Evolutionary conservation across 129 eudicot species (phyloP).

Genomic region (Heracleum sosnowskyi): DNA sequence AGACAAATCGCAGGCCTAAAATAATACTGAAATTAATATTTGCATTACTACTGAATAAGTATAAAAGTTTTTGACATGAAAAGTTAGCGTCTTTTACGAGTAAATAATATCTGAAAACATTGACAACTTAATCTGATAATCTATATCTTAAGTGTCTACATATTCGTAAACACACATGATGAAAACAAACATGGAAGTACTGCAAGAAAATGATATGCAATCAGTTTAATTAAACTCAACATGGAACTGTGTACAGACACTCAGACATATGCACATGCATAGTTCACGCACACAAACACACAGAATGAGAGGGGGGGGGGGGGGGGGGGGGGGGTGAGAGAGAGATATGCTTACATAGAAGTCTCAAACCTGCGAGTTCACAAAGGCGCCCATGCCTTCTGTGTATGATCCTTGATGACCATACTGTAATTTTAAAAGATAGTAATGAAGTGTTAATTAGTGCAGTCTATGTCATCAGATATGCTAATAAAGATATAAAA

Average conservation of each 20-base stretch:
- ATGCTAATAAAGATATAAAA: conserved; percentile 5
- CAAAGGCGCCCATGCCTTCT: conserved; percentile 62
- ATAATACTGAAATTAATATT: not conserved
- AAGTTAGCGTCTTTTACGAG: not conserved
- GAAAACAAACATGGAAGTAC: not conserved
- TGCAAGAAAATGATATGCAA: not conserved
- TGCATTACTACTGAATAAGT: not conserved
- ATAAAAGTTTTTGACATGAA: not conserved
- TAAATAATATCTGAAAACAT: not conserved
- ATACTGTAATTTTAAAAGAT: conserved; percentile 40
- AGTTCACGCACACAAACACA: not conserved
- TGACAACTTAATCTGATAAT: not conserved
- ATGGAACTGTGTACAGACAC: too few relatives aligned
- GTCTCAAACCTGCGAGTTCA: conserved; percentile 55
- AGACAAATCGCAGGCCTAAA: not conserved
- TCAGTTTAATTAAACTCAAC: not conserved
- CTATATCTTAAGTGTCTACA: not conserved
- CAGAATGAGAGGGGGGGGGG: too few relatives aligned
- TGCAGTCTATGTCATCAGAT: not conserved
- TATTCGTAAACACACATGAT: not conserved
- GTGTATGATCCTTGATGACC: too few relatives aligned
- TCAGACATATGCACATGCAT: not conserved
- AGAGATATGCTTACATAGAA: conserved; percentile 30
- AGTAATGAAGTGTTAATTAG: not conserved
- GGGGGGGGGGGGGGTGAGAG: not conserved